Conservation (phyloP, 2,329 filamentous ascomycete genomes). For the Aspergillus sp. region DNA sequence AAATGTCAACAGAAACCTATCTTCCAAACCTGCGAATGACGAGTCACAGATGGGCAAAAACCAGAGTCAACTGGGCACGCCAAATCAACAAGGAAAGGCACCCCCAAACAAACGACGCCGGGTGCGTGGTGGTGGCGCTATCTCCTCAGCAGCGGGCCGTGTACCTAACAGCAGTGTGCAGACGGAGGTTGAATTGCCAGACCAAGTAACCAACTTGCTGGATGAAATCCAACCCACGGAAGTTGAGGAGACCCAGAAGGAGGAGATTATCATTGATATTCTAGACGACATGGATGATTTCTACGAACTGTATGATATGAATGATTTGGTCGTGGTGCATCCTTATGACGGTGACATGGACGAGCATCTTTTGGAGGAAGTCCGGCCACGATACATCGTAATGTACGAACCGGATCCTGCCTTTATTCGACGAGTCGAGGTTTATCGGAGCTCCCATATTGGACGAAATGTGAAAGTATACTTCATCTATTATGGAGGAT, state of each 20-base stretch:
- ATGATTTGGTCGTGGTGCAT: constrained; percentile 80
- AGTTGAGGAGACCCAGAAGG: constrained; percentile 65
- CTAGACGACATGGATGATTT: constrained; percentile 87
- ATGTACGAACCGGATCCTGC: constrained; percentile 97
- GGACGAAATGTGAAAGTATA: constrained; percentile 86
- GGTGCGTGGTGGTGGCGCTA: constrained; percentile 67
- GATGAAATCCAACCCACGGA: constrained; percentile 77
- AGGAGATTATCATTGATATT: constrained; percentile 63
- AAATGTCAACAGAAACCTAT: constrained; percentile 60
- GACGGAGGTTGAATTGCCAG: constrained; percentile 68
- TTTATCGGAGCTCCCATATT: constrained; percentile 90
- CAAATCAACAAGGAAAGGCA: constrained; percentile 51
- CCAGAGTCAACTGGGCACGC: constrained; percentile 14
- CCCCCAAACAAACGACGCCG: constrained; percentile 82
- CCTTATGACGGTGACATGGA: constrained; percentile 94
- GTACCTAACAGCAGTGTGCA: constrained; percentile 67
- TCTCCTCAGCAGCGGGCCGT: constrained; percentile 53
- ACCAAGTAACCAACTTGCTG: constrained; percentile 74
- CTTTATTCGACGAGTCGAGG: constrained; percentile 89
- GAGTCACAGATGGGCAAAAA: constrained; percentile 15
- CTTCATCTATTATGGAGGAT: constrained; percentile 92
- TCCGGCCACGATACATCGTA: constrained; percentile 87
- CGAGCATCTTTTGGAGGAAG: constrained; percentile 90
- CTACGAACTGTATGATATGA: constrained; percentile 86
- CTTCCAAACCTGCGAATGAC: constrained; percentile 19